Evolutionary conservation across 75 land plant species (phyloP), one percentile per base, ranked within the genome.

Genomic region (Selaginella moellendorffii): DNA sequence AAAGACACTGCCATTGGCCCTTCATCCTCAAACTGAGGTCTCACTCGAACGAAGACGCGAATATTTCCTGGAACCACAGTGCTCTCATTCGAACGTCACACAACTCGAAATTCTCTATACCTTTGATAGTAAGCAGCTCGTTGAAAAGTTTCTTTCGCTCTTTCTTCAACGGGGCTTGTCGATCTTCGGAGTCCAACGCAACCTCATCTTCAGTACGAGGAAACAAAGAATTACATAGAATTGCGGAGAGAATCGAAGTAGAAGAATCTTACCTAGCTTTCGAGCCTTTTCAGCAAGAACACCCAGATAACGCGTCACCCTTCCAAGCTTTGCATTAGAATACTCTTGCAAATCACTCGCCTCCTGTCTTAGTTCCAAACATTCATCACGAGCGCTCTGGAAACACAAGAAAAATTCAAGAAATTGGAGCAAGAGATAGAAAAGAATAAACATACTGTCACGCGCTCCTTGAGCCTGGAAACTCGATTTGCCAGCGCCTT

Each of bases 21-120:
- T 72, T 93, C 98, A 73, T 88, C 90, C 58, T 88, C 98, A 79
- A 88, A 93, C 30, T 73, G 77, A 54, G 98, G 98, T 62, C 98
- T 83, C 27, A 80, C 79, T 31, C 96, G 96, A 29, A 92, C 83
- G 70, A 78, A 83, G 29, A 93, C 90, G 66, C 85, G 85, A 52
- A 89, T 66, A 71, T 80, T 93, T 23, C 98, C 98, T 92, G 88
- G 24, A 77, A 75, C 61, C 18, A 51, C 26, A 53, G 27, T 63
- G 22, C 28, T 20, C 23, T 68, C 8, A 62, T 8, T 14, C 5
- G 14, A 25, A 62, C 14, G 30, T 18, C 14, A 2, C 9, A 25
- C 26, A 14, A 14, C 14, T 5, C 46, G 46, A 36, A 36, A 5
- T 5, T 36, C n/a, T 17, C 9, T 0, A 20, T 75, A 92, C 97